Evolutionary conservation across 352 stramenopile species (phyloP), one percentile per base, ranked within the genome.

Genomic region (Phytophthora tubulina): DNA sequence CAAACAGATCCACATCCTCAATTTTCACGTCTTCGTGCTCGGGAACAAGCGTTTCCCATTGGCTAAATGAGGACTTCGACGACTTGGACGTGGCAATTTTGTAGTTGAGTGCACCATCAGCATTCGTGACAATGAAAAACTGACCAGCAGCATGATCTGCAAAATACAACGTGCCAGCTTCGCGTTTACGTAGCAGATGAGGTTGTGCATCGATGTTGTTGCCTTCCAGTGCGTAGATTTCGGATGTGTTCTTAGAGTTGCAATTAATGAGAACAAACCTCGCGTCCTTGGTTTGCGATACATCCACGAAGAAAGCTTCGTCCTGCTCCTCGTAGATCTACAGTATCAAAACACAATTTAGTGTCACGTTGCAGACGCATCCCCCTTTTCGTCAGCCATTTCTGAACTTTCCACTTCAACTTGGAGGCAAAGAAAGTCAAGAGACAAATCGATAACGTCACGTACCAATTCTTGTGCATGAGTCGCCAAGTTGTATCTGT

Each of bases 211-310:
- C 17, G 8, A 55, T 36, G 31, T 83, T 36, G 15, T 76, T 44
- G 13, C 70, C 70, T 30, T 78, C 57, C 13, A 89, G 58, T 9
- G 83, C 84, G 55, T 91, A 80, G 48, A 96, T 95, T 74, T 97
- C 88, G n/a, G 90, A 97, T 49, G 80, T 84, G 51, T 82, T 85
- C 75, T 97, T 96, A 3, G 86, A 94, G 75, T 97, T 97, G 78
- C 83, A 93, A 63, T 96, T 97, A 59, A 97, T 92, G 17, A 96
- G 70, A 42, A 97, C 79, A 42, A 89, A 95, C 11, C 65, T 49
- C 49, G 73, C 80, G 79, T 97, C 91, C 55, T 97, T 97, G 2
- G 89, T 96, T 27, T 84, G 82, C 10, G 88, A 91, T 7, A 97
- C 80, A 67, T 97, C 91, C 57, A 97, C 79, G 54, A 92, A 97